These are phyloP conservation scores for Albugo candida DNA, from an alignment of 352 stramenopile genomes.

Conservation along the genomic window DNA sequence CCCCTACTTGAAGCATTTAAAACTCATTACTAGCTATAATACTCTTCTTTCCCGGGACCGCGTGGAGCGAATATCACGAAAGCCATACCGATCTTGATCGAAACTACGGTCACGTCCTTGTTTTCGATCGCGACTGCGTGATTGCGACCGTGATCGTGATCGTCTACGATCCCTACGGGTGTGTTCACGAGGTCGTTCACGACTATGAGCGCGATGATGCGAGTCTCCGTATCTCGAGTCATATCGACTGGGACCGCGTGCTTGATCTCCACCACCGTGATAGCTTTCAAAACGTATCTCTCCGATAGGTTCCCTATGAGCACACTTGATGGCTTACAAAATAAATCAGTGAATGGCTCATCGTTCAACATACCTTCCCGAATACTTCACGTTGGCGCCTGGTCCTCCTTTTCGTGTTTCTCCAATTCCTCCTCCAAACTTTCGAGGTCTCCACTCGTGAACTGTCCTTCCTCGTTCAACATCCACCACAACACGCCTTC, in stretches of 20 bases:
- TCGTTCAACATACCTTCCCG: conserved; percentile 23
- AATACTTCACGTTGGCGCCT: conserved; percentile 77
- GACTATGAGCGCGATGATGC: conserved; percentile 9
- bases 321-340: conserved; percentile 7
- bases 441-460: conserved; percentile 87
- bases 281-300: conserved; percentile 11
- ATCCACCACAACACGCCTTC: conserved; percentile 91
- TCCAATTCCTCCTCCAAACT: conserved; percentile 88
- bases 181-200: conserved; percentile 3
- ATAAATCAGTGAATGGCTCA: conserved; percentile 10
- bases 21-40: too few species aligned
- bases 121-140: conserved; percentile 10
- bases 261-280: conserved; percentile 1
- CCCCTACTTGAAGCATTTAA: too few species aligned
- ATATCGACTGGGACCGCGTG: conserved; percentile 8
- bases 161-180: conserved; percentile 11
- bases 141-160: conserved; percentile 19
- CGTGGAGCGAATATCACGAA: too few species aligned
- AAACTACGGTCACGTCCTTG: conserved; percentile 15
- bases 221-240: conserved; percentile 19
- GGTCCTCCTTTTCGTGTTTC: conserved; percentile 60
- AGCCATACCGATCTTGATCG: conserved; percentile 5
- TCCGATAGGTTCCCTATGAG: conserved; percentile 10
- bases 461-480: conserved; percentile 96
- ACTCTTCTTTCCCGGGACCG: too few species aligned